A percentile compares a stretch with the other conserved stretches of the same genome.
These are phyloP conservation scores for Heracleum sosnowskyi DNA, from an alignment of 129 eudicot species.

Conservation along the genomic window DNA sequence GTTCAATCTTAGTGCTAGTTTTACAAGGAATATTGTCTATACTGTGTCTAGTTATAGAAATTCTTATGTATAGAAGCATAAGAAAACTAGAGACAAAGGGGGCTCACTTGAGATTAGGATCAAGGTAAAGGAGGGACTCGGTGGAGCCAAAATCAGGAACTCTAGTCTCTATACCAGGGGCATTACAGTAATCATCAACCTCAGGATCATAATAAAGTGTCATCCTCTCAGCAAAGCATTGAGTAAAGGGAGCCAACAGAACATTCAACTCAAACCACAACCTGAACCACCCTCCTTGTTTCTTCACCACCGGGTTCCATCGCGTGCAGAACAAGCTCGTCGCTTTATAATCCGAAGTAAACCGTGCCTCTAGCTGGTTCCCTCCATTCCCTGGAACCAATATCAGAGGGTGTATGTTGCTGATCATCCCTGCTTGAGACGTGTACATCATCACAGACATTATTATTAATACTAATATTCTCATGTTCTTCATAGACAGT, in stretches of 20 bases:
- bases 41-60: no score
- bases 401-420: slow-evolving; percentile 48
- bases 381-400: slow-evolving; percentile 84
- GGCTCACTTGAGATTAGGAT: slow-evolving; percentile 54
- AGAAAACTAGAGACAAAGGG: neutral
- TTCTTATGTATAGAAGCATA: no score
- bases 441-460: slow-evolving; percentile 26
- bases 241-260: slow-evolving; percentile 57
- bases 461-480: neutral
- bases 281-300: slow-evolving; percentile 77
- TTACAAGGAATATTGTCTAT: no score
- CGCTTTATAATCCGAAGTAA: slow-evolving; percentile 48
- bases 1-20: no score
- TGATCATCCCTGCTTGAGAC: slow-evolving; percentile 16
- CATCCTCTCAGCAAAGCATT: slow-evolving; percentile 57
- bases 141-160: slow-evolving; percentile 49
- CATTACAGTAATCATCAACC: slow-evolving; percentile 65
- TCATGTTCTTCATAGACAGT: neutral
- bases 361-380: slow-evolving; percentile 81
- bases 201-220: slow-evolving; percentile 42
- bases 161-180: slow-evolving; percentile 85
- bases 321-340: slow-evolving; percentile 53
- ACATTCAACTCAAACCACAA: slow-evolving; percentile 74
- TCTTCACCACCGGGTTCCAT: slow-evolving; percentile 26
- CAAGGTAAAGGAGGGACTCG: slow-evolving; percentile 56